Evolutionary conservation across 2,329 filamentous ascomycete species (phyloP).

Genomic region (Furcasterigmium sp.): DNA sequence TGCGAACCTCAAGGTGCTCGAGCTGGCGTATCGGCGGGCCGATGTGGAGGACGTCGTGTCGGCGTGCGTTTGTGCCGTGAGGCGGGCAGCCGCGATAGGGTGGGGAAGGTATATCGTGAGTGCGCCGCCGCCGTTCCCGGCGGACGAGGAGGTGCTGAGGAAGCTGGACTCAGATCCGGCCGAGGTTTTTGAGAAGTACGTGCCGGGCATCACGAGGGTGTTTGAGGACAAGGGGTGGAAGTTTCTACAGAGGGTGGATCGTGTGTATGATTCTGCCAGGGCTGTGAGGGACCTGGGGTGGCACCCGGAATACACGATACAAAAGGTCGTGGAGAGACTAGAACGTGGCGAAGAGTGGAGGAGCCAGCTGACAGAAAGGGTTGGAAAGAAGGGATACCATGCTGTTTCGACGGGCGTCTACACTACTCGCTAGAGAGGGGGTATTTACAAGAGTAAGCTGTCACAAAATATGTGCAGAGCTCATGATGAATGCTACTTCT

Average conservation of each 20-base stretch:
- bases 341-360: constrained; percentile 26
- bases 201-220: constrained; percentile 20
- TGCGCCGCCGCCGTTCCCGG: constrained; percentile 30
- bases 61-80: constrained; percentile 33
- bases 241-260: constrained; percentile 31
- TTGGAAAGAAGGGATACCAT: constrained; percentile 41
- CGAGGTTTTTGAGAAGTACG: constrained; percentile 19
- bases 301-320: constrained; percentile 35
- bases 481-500: too few relatives aligned
- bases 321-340: constrained; percentile 25
- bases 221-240: constrained; percentile 28
- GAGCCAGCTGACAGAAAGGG: constrained; percentile 30
- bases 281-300: constrained; percentile 36
- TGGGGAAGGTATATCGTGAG: constrained; percentile 39
- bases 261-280: constrained; percentile 38
- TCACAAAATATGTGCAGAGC: too few relatives aligned
- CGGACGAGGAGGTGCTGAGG: constrained; percentile 20
- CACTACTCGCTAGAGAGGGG: constrained; percentile 21
- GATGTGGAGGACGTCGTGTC: constrained; percentile 38
- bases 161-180: constrained; percentile 25
- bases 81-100: constrained; percentile 20
- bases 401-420: constrained; percentile 36
- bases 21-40: constrained; percentile 37
- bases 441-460: too few relatives aligned
- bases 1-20: constrained; percentile 43